phyloP scores from a whole-genome alignment of 345 rosid species.

The Iberis pinnata region DNA sequence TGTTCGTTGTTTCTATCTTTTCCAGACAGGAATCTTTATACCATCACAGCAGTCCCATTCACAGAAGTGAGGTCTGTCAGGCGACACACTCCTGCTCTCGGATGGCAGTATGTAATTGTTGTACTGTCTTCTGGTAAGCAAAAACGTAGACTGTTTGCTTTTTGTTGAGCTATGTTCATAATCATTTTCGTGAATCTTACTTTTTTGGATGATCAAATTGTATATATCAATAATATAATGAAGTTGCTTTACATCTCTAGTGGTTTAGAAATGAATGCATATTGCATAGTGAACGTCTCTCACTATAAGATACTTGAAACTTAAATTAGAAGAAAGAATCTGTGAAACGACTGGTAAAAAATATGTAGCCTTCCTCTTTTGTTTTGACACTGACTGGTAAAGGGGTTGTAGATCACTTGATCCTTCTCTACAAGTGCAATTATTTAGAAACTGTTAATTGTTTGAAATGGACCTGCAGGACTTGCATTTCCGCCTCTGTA shows the following conservation, averaged over 20 bases:
- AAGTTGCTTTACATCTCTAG: neutral
- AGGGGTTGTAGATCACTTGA: neutral
- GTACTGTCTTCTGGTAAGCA: slow-evolving; percentile 79
- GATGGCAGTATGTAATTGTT: slow-evolving; percentile 91
- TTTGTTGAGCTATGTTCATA: too few relatives aligned
- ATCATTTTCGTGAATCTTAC: too few relatives aligned
- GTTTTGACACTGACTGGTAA: slow-evolving; percentile 12
- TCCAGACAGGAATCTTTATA: slow-evolving; percentile 81
- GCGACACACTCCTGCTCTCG: slow-evolving; percentile 82
- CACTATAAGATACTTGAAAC: too few relatives aligned
- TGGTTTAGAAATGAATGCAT: neutral
- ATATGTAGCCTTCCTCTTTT: too few relatives aligned
- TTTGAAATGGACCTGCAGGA: slow-evolving; percentile 42
- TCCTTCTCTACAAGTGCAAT: neutral
- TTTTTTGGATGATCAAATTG: neutral
- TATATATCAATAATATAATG: neutral
- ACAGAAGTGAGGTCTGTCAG: slow-evolving; percentile 75
- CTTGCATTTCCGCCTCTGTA: slow-evolving; percentile 87
- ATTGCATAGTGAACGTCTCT: too few relatives aligned
- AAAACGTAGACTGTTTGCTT: slow-evolving; percentile 4
- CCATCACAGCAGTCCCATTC: slow-evolving; percentile 73
- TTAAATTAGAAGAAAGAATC: too few relatives aligned
- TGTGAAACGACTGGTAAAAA: too few relatives aligned
- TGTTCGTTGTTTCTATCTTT: slow-evolving; percentile 13
- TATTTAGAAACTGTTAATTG: neutral